These are phyloP conservation scores for Phascolomyces articulosus DNA, from an alignment of 371 early-diverging fungal genomes.

Conservation along the genomic window DNA sequence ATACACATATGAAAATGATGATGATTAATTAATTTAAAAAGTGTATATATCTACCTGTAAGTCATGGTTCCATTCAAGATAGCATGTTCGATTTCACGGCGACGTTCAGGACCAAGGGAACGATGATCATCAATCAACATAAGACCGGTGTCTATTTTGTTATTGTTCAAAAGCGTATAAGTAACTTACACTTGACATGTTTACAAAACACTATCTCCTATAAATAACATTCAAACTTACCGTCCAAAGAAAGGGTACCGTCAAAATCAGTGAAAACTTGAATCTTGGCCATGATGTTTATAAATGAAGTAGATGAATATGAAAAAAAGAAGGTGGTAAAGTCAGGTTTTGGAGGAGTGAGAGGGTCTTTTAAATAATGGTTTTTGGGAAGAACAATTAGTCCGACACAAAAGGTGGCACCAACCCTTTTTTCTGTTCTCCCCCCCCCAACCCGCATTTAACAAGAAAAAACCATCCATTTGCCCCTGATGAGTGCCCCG, in stretches of 20 bases:
- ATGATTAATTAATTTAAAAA: no score
- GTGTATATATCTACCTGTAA: conserved; percentile 36
- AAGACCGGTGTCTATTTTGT: conserved; percentile 41
- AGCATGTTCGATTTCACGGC: conserved; percentile 42
- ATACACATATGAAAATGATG: no score
- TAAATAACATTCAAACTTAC: no score
- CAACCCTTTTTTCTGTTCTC: not conserved
- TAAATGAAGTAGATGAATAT: not conserved
- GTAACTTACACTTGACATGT: no score
- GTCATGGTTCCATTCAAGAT: conserved; percentile 44
- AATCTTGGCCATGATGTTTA: conserved; percentile 22
- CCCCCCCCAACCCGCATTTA: not conserved
- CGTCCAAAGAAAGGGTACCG: conserved; percentile 51
- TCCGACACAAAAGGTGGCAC: conserved; percentile 1
- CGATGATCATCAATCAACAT: conserved; percentile 49
- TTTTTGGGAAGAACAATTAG: not conserved
- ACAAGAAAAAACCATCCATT: not conserved
- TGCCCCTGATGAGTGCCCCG: conserved; percentile 5
- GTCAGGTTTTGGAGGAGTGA: not conserved
- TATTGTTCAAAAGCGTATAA: not conserved
- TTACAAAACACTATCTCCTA: no score
- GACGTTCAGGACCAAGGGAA: conserved; percentile 43
- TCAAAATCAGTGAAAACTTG: conserved; percentile 55
- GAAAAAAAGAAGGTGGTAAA: not conserved
- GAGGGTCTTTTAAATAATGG: not conserved